These are phyloP conservation scores for Delitschia confertaspora DNA, from an alignment of 495 filamentous ascomycete genomes.

Conservation along the genomic window DNA sequence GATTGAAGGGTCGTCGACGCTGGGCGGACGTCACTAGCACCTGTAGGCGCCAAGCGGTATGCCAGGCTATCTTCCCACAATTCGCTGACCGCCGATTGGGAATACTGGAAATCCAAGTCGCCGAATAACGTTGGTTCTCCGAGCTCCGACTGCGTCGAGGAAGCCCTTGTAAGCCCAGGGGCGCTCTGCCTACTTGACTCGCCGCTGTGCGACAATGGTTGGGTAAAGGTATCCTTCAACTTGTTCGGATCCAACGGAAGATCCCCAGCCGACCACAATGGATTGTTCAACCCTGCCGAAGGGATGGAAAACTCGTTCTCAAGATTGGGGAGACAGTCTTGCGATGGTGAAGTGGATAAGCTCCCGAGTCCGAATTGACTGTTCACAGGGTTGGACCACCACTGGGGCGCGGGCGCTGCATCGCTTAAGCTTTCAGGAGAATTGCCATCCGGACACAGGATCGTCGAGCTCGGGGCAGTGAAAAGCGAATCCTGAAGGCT, in stretches of 20 bases:
- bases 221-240: slow-evolving; percentile 13
- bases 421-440: slow-evolving; percentile 24
- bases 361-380: slow-evolving; percentile 16
- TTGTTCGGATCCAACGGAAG: slow-evolving; percentile 26
- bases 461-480: slow-evolving; percentile 6
- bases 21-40: slow-evolving; percentile 1
- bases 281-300: slow-evolving; percentile 22
- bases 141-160: slow-evolving; percentile 34
- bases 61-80: slow-evolving; percentile 28
- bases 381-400: slow-evolving; percentile 19
- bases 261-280: slow-evolving; percentile 24
- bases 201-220: slow-evolving; percentile 28
- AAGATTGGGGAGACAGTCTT: slow-evolving; percentile 21
- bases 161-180: slow-evolving; percentile 32
- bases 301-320: slow-evolving; percentile 25
- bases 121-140: slow-evolving; percentile 24
- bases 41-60: slow-evolving; percentile 10
- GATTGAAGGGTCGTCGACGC: slow-evolving; percentile 14
- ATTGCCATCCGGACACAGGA: slow-evolving; percentile 13
- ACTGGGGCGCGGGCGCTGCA: slow-evolving; percentile 8
- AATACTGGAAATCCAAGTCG: slow-evolving; percentile 14
- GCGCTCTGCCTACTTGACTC: slow-evolving; percentile 24
- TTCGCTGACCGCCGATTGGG: slow-evolving; percentile 13
- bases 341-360: slow-evolving; percentile 27
- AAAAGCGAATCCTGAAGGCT: slow-evolving; percentile 18